phyloP scores from a whole-genome alignment of 2,329 filamentous ascomycete genomes.

The Fusarium sp. region DNA sequence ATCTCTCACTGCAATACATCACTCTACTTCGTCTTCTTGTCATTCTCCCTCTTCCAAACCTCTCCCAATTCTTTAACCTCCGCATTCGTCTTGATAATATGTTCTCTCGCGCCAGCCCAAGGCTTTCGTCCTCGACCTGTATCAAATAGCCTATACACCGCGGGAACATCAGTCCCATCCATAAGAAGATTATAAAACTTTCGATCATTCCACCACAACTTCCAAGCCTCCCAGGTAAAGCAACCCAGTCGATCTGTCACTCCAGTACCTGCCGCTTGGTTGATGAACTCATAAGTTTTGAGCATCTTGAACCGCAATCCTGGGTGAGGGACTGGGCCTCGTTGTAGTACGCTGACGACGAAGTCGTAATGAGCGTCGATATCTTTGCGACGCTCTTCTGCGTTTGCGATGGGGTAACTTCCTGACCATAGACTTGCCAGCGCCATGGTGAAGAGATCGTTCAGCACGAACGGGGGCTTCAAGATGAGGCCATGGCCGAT shows the following conservation, averaged over 20 bases:
- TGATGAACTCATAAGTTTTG: constrained; percentile 51
- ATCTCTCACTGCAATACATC: neutral
- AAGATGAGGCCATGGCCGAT: constrained; percentile 43
- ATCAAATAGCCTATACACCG: constrained; percentile 56
- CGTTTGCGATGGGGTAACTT: constrained; percentile 31
- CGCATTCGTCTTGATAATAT: constrained; percentile 46
- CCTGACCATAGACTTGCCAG: constrained; percentile 46
- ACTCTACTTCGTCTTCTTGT: constrained; percentile 37
- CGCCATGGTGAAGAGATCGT: constrained; percentile 49
- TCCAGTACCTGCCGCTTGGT: constrained; percentile 56
- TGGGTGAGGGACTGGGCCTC: constrained; percentile 42
- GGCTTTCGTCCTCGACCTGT: constrained; percentile 51
- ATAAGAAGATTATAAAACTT: constrained; percentile 55
- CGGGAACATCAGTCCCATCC: constrained; percentile 53
- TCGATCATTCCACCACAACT: constrained; percentile 56
- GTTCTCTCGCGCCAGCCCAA: constrained; percentile 54
- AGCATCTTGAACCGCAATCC: constrained; percentile 40
- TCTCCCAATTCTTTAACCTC: constrained; percentile 35
- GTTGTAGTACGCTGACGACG: constrained; percentile 34
- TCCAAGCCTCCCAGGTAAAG: constrained; percentile 55
- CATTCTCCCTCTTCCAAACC: constrained; percentile 38
- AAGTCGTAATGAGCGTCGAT: constrained; percentile 47
- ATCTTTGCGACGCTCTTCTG: constrained; percentile 41
- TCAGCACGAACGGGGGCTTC: constrained; percentile 44
- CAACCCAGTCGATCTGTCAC: constrained; percentile 53